Base-by-base conservation (phyloP, 106 monocot species). In the Dendrobium huoshanense region DNA sequence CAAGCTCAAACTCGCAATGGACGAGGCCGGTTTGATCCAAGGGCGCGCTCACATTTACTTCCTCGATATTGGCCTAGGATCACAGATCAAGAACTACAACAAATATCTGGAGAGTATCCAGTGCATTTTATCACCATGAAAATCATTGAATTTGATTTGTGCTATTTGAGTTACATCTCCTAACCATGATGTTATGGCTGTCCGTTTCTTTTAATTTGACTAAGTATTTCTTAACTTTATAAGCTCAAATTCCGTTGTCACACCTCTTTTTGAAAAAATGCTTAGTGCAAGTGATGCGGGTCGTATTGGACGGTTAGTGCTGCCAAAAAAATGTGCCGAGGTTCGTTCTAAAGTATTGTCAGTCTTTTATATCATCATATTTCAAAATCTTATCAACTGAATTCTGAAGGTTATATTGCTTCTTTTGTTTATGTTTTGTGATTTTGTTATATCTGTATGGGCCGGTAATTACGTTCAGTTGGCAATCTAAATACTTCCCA, bases 261-360 rank as follows among this genome's bases (percentile, higher is more conserved):
- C 91, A 40, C 98, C 98, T 41, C 87, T 99, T 81, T 99, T 99
- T 85, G 98, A 99, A 79, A 99, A 99, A 81, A 91, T 95, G 84
- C 86, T 99, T 68, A 99, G 98, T 82, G 98, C 95, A 73, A 99
- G 98, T 86, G 98, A 99, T 87, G 95, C 98, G 86, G 95, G 98
- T 20, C 88, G 98, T 41, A 95, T 99, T 84, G 98, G 98, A 78
- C 94, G 98, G 55, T 75, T 99, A 54, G 98, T 99, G 70, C 88
- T 99, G 31, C 98, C 98, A 42, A 99, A 99, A 84, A 99, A 93
- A 79, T 99, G 95, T 80, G 98, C 98, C 80, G 98, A 99, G 92
- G 98, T 99, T 55, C 61, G 78, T 44, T 18, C 44, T 75, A 41
- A 33, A 74, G 42, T 20, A n/a, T 7, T 74, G 29, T 7, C 6